Evolutionary conservation across 352 stramenopile genomes (phyloP), one percentile per base, ranked within the genome.

Genomic region (Phytopythium kandeliae): DNA sequence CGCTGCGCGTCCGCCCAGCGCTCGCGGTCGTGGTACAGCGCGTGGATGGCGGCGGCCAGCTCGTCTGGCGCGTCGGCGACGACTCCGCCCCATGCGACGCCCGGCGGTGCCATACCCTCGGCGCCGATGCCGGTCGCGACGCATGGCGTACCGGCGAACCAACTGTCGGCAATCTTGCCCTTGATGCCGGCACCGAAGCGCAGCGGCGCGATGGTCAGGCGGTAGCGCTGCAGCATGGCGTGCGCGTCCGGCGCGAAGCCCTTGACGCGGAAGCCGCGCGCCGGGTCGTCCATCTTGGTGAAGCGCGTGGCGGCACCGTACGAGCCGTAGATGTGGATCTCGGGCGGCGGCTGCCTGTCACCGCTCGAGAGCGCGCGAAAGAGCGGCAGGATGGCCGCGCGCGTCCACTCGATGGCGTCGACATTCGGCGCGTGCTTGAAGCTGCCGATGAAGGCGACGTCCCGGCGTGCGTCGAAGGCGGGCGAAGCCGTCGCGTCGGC

Each of bases 121-220:
- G 80, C 71, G 4, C 92, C 93, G 40, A 98, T 82, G 0, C 75
- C 77, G 10, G 91, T 97, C 4, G 83, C 83, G 5, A 97, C 80
- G 15, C 94, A 96, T 1, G 93, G 93, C 35, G 88, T 93, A 5
- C 90, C 89, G 49, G 78, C 78, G 31, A 78, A 82, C 93, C 93
- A 98, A 58, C 86, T 87, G 58, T 98, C 91, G 2, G 92, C 74
- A 53, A 98, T 97, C 62, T 98, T 98, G 21, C 93, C 93, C 62
- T 98, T 98, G 56, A 98, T 96, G 2, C 93, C 93, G 2, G 91
- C 91, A 26, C 93, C 93, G 69, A 95, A 98, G 8, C 93, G 83
- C 50, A 98, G 64, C 7, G 93, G 93, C 28, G 93, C 91, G 31
- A 98, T 70, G 11, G 85, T 79, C 6, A 97, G 55, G 12, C 82